These are phyloP conservation scores for Zymoseptoria tritici DNA, from an alignment of 2,329 filamentous ascomycete species.

Conservation along the genomic window DNA sequence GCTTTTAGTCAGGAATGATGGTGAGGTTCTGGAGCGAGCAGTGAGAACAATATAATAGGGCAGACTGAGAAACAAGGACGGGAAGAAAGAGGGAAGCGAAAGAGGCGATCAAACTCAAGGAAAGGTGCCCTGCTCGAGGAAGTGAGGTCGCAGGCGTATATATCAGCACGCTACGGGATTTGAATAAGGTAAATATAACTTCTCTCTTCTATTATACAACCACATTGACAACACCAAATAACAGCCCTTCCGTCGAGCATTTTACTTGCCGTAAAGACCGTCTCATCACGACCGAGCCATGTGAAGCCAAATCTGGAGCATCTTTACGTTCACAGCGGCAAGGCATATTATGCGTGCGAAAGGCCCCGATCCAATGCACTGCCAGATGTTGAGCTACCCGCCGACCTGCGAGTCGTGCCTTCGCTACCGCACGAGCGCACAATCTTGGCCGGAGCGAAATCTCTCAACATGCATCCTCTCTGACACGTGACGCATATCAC, in stretches of 20 bases:
- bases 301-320: no score
- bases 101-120: not conserved
- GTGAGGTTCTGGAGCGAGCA: not conserved
- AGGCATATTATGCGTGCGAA: no score
- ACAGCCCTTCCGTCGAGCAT: not conserved
- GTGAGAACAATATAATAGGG: not conserved
- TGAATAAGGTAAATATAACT: no score
- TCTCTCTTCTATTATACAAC: not conserved
- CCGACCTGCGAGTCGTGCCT: no score
- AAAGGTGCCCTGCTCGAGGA: not conserved
- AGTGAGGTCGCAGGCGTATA: not conserved
- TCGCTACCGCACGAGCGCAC: no score
- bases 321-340: no score
- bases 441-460: no score
- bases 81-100: not conserved
- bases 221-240: not conserved
- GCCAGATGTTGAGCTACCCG: no score
- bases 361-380: no score
- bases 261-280: not conserved
- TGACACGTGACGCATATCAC: no score
- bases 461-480: no score
- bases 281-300: no score
- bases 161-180: not conserved
- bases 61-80: not conserved
- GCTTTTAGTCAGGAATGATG: not conserved